Percentiles rank a stretch among this genome's conserved stretches.
These are phyloP conservation scores for Flaveria ramosissima DNA, from an alignment of 129 eudicot species.

Conservation along the genomic window DNA sequence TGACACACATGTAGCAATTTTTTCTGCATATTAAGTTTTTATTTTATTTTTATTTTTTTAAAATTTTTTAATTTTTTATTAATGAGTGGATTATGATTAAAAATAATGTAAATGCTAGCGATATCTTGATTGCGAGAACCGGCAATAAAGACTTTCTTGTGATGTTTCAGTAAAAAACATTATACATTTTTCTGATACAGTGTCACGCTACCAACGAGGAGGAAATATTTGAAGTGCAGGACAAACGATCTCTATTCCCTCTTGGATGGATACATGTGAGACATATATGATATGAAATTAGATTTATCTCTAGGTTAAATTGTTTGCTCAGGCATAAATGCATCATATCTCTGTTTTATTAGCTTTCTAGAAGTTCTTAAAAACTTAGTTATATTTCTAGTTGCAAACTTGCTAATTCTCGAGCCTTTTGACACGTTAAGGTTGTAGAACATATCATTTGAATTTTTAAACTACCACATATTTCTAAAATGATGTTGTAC, in stretches of 20 bases:
- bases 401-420: neutral
- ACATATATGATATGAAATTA: conserved; percentile 17
- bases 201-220: conserved; percentile 97
- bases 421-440: neutral
- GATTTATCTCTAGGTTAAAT: neutral
- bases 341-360: conserved; percentile 14
- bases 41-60: too few relatives aligned
- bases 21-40: neutral
- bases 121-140: conserved; percentile 12
- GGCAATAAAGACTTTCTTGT: conserved; percentile 11
- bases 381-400: neutral
- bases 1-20: neutral
- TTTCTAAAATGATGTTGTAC: neutral
- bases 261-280: conserved; percentile 99
- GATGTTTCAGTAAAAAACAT: conserved; percentile 18
- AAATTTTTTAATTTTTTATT: too few relatives aligned
- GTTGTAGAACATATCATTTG: neutral
- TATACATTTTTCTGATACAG: conserved; percentile 44
- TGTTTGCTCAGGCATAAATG: conserved; percentile 13
- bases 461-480: neutral
- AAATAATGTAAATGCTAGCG: neutral
- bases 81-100: neutral
- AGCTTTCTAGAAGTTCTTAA: conserved; percentile 8
- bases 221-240: conserved; percentile 99
- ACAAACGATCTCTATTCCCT: conserved; percentile 79